These are phyloP conservation scores for Erythrobasidium yunnanense DNA, from an alignment of 768 basidiomycete genomes.

Conservation along the genomic window DNA sequence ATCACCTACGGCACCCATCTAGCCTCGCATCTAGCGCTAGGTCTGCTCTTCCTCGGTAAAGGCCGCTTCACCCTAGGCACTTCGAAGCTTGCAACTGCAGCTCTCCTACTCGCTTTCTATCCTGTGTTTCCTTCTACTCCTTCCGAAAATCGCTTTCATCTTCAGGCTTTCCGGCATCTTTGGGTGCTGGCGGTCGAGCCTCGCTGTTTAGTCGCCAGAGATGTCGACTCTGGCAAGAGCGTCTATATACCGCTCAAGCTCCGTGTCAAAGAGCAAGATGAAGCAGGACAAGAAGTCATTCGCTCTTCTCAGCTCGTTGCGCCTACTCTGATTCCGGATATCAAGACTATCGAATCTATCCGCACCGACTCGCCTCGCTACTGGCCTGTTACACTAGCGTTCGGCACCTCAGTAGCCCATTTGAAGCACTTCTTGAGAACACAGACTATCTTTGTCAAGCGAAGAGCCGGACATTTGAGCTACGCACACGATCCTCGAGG, in stretches of 20 bases:
- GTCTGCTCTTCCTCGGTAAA: slow-evolving; percentile 82
- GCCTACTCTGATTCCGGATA: slow-evolving; percentile 82
- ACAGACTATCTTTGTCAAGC: slow-evolving; percentile 82
- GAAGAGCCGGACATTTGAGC: slow-evolving; percentile 79
- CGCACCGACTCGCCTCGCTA: slow-evolving; percentile 88
- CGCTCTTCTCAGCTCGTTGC: slow-evolving; percentile 73
- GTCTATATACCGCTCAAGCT: slow-evolving; percentile 89
- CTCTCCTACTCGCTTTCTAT: slow-evolving; percentile 80
- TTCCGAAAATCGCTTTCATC: slow-evolving; percentile 75
- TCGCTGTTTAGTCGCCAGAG: slow-evolving; percentile 76
- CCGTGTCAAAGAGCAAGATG: slow-evolving; percentile 57
- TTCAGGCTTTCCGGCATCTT: slow-evolving; percentile 85
- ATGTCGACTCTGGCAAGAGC: slow-evolving; percentile 80
- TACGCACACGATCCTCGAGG: slow-evolving; percentile 91
- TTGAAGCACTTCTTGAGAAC: slow-evolving; percentile 58
- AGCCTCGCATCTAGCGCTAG: slow-evolving; percentile 78
- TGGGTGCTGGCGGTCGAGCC: slow-evolving; percentile 96
- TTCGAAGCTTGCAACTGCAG: slow-evolving; percentile 81
- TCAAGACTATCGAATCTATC: slow-evolving; percentile 68
- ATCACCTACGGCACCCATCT: slow-evolving; percentile 68
- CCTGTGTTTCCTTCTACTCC: slow-evolving; percentile 70
- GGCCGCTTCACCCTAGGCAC: slow-evolving; percentile 85
- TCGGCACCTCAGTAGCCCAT: slow-evolving; percentile 57
- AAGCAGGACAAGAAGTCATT: slow-evolving; percentile 36
- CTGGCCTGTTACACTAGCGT: slow-evolving; percentile 81